Conservation (phyloP, 805 yeast genomes). For the Kodamaea leandrae region DNA sequence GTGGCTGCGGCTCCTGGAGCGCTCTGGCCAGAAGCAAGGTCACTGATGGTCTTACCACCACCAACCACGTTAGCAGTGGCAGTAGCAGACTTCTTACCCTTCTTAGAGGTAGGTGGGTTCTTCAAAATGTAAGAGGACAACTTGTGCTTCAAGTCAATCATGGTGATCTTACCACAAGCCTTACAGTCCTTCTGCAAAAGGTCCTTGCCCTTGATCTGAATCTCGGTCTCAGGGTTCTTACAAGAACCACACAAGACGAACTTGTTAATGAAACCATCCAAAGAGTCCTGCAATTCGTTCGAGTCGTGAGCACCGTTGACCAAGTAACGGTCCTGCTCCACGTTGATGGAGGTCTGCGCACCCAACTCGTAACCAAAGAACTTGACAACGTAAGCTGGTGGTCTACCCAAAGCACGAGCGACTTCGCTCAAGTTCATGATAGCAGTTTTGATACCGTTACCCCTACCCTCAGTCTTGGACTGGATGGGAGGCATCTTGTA, state of each 20-base stretch:
- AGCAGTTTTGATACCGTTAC: slow-evolving; percentile 98
- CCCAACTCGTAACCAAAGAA: slow-evolving; percentile 96
- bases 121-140: slow-evolving; percentile 82
- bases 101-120: slow-evolving; percentile 72
- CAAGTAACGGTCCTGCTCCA: slow-evolving; percentile 77
- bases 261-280: slow-evolving; percentile 91
- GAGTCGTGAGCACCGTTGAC: slow-evolving; percentile 96
- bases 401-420: slow-evolving; percentile 91
- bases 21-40: slow-evolving; percentile 56
- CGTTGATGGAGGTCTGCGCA: slow-evolving; percentile 86
- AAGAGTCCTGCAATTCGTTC: slow-evolving; percentile 82
- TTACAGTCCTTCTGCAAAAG: slow-evolving; percentile 88
- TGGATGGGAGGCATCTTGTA: slow-evolving; percentile 98
- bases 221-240: slow-evolving; percentile 96
- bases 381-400: slow-evolving; percentile 87
- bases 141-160: slow-evolving; percentile 82
- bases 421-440: slow-evolving; percentile 88
- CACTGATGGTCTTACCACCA: slow-evolving; percentile 78
- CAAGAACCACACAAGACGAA: slow-evolving; percentile 93
- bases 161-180: slow-evolving; percentile 92
- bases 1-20: slow-evolving; percentile 28
- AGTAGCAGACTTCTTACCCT: slow-evolving; percentile 66
- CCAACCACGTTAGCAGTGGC: slow-evolving; percentile 90
- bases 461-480: slow-evolving; percentile 97
- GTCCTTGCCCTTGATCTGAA: slow-evolving; percentile 72